Evolutionary conservation across 2,329 filamentous ascomycete species (phyloP).

Genomic region (Colletotrichum incanum): DNA sequence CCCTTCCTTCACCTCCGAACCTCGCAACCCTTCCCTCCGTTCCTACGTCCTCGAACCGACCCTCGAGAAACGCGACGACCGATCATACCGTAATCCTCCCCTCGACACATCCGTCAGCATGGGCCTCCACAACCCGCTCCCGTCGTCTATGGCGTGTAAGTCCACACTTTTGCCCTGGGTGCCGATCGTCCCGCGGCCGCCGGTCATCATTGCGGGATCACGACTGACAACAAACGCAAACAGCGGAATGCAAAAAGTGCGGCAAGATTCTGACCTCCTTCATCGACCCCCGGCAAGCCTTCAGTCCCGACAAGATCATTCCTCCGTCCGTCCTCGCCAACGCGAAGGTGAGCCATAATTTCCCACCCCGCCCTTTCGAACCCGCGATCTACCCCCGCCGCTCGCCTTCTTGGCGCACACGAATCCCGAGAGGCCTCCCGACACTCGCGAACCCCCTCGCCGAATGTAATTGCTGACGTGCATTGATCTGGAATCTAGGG

Average conservation of each 20-base stretch:
- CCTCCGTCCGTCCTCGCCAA: slow-evolving; percentile 90
- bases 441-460: not conserved
- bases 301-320: slow-evolving; percentile 97
- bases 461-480: slow-evolving; percentile 28
- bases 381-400: slow-evolving; percentile 20
- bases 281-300: slow-evolving; percentile 91
- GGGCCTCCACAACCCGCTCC: slow-evolving; percentile 78
- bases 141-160: slow-evolving; percentile 79
- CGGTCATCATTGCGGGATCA: slow-evolving; percentile 12
- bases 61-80: not conserved
- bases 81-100: not conserved
- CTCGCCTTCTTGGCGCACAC: slow-evolving; percentile 25
- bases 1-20: not conserved
- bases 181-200: slow-evolving; percentile 44
- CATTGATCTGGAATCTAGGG: slow-evolving; percentile 63
- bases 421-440: slow-evolving; percentile 20
- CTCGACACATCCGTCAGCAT: slow-evolving; percentile 56
- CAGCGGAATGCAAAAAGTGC: slow-evolving; percentile 98
- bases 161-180: slow-evolving; percentile 47
- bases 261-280: slow-evolving; percentile 96
- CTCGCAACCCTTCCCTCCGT: slow-evolving; percentile 5
- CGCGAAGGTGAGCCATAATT: slow-evolving; percentile 78
- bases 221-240: slow-evolving; percentile 25
- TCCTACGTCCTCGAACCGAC: slow-evolving; percentile 8
- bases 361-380: slow-evolving; percentile 30